Conservation (phyloP, 345 rosid genomes). For the Mangifera indica region DNA sequence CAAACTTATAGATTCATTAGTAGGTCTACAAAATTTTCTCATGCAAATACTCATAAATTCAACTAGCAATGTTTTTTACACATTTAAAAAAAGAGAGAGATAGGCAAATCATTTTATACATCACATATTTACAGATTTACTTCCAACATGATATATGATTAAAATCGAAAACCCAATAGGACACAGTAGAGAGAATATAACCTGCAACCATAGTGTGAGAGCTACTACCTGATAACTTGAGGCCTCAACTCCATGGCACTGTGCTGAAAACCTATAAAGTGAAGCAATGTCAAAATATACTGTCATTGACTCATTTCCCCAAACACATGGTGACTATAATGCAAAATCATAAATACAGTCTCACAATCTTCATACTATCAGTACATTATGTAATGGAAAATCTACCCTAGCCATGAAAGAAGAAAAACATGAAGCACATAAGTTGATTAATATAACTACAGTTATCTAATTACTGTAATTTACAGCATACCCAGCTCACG, state of each 20-base stretch:
- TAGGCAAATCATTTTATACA: not conserved
- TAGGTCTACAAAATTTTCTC: not conserved
- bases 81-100: not conserved
- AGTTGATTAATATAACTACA: not conserved
- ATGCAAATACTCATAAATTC: not conserved
- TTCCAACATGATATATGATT: conserved; percentile 6
- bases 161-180: conserved; percentile 9
- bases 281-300: conserved; percentile 17
- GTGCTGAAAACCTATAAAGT: conserved; percentile 30
- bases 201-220: conserved; percentile 38
- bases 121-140: conserved; percentile 1
- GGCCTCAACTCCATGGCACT: conserved; percentile 29
- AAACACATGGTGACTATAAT: not conserved
- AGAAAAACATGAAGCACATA: not conserved
- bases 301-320: not conserved
- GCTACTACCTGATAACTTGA: conserved; percentile 24
- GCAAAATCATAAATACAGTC: not conserved
- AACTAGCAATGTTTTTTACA: not conserved
- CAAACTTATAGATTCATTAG: not conserved
- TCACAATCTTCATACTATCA: no score
- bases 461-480: no score
- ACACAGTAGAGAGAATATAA: conserved; percentile 8
- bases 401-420: no score
- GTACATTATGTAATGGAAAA: no score
- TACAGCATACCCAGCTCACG: no score